phyloP scores from a whole-genome alignment of 2,329 filamentous ascomycete genomes.

The Sarocladium oryzae region DNA sequence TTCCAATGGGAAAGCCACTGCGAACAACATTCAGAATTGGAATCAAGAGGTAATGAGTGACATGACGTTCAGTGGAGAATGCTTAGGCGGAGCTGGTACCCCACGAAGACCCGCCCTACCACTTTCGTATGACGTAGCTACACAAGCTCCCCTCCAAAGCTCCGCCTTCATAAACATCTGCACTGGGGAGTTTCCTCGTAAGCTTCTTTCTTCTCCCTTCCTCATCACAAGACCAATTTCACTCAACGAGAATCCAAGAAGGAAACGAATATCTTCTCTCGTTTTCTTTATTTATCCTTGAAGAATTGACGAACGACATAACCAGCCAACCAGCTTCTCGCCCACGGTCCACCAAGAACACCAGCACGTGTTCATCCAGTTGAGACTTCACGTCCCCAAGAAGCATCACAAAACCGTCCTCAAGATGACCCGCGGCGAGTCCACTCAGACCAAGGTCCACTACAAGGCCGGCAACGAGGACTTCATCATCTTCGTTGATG shows the following conservation, averaged over 20 bases:
- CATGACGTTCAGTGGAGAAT: not conserved
- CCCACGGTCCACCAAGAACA: slow-evolving; percentile 9
- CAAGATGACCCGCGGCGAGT: slow-evolving; percentile 68
- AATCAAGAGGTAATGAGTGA: not conserved
- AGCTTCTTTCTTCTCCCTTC: not conserved
- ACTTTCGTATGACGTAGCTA: slow-evolving; percentile 9
- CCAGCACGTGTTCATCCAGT: slow-evolving; percentile 8
- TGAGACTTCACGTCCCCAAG: slow-evolving; percentile 13
- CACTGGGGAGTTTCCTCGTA: not conserved
- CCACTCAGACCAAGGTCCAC: slow-evolving; percentile 69
- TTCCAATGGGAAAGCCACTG: not conserved
- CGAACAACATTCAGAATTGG: too few species aligned
- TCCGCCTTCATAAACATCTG: slow-evolving; percentile 7
- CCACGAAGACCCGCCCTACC: slow-evolving; percentile 4
- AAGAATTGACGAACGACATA: too few species aligned
- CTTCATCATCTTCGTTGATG: slow-evolving; percentile 55
- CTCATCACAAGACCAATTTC: slow-evolving; percentile 8
- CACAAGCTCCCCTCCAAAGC: slow-evolving; percentile 8
- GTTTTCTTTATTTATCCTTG: too few species aligned
- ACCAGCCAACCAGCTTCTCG: not conserved
- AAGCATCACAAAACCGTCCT: slow-evolving; percentile 12
- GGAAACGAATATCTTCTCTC: too few species aligned
- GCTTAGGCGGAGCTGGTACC: not conserved
- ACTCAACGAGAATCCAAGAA: slow-evolving; percentile 6
- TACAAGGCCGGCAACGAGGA: slow-evolving; percentile 65